Evolutionary conservation across 2,329 filamentous ascomycete genomes (phyloP).

Genomic region (Aureobasidium mangrovei): DNA sequence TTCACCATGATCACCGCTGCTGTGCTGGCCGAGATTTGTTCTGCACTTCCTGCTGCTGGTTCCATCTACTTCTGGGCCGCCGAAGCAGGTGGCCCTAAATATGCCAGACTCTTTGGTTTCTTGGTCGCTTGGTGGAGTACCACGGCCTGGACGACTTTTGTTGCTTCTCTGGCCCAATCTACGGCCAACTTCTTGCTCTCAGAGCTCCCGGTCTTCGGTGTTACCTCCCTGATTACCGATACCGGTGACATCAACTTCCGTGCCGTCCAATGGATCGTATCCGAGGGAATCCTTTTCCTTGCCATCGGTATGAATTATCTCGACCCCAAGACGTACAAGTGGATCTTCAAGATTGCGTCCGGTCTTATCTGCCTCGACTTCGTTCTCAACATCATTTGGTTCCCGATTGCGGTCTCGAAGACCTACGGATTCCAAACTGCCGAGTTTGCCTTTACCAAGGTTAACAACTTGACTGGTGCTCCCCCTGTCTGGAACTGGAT

Average conservation of each 20-base stretch:
- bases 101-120: constrained; percentile 49
- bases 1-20: constrained; percentile 55
- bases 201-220: constrained; percentile 49
- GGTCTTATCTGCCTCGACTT: constrained; percentile 49
- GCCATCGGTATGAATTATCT: constrained; percentile 34
- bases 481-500: constrained; percentile 55
- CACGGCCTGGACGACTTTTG: constrained; percentile 50
- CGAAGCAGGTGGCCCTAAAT: constrained; percentile 47
- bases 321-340: constrained; percentile 35
- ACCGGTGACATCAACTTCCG: constrained; percentile 47
- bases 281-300: constrained; percentile 35
- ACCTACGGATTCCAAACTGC: constrained; percentile 51
- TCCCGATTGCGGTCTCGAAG: constrained; percentile 48
- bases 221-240: constrained; percentile 45
- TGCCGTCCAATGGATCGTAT: constrained; percentile 53
- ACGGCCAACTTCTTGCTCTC: constrained; percentile 33
- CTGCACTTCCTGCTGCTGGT: constrained; percentile 49
- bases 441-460: constrained; percentile 51
- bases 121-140: constrained; percentile 58
- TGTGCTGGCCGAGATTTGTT: constrained; percentile 53
- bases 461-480: constrained; percentile 43
- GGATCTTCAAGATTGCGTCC: constrained; percentile 44
- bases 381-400: constrained; percentile 51
- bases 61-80: constrained; percentile 57
- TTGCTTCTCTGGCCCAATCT: constrained; percentile 28